These are phyloP conservation scores for Paraphoma chrysanthemicola DNA, from an alignment of 2,329 filamentous ascomycete species.

Conservation along the genomic window DNA sequence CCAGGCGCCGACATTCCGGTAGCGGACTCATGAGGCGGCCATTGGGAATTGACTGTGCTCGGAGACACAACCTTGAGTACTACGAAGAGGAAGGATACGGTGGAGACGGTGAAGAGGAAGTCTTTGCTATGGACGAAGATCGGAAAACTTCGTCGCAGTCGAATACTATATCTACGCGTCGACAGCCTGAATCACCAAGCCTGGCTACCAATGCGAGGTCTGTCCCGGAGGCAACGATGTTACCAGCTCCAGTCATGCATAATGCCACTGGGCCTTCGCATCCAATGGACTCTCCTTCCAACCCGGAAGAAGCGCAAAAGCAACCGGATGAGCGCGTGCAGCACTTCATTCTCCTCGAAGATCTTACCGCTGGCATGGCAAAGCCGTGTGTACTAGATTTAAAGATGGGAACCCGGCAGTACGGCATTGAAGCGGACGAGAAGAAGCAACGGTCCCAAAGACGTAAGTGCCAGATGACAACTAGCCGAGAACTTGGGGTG, in stretches of 20 bases:
- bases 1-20: conserved; percentile 80
- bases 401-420: conserved; percentile 98
- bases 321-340: conserved; percentile 72
- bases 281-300: conserved; percentile 34
- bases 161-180: conserved; percentile 8
- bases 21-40: conserved; percentile 78
- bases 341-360: conserved; percentile 91
- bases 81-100: conserved; percentile 90
- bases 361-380: conserved; percentile 95
- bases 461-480: conserved; percentile 90
- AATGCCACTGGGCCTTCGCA: conserved; percentile 15
- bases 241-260: conserved; percentile 38
- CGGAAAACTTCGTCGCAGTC: conserved; percentile 15
- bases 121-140: conserved; percentile 71
- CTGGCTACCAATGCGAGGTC: not conserved
- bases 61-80: conserved; percentile 82
- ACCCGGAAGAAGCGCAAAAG: conserved; percentile 55
- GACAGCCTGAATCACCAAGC: conserved; percentile 1
- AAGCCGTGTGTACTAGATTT: conserved; percentile 95
- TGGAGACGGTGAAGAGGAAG: conserved; percentile 75
- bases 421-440: conserved; percentile 87
- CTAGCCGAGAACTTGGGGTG: conserved; percentile 88
- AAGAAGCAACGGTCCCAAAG: conserved; percentile 95
- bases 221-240: conserved; percentile 33
- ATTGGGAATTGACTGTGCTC: conserved; percentile 68